These are phyloP conservation scores for Pachyrhizus erosus DNA, from an alignment of 306 rosid species.

Conservation along the genomic window DNA sequence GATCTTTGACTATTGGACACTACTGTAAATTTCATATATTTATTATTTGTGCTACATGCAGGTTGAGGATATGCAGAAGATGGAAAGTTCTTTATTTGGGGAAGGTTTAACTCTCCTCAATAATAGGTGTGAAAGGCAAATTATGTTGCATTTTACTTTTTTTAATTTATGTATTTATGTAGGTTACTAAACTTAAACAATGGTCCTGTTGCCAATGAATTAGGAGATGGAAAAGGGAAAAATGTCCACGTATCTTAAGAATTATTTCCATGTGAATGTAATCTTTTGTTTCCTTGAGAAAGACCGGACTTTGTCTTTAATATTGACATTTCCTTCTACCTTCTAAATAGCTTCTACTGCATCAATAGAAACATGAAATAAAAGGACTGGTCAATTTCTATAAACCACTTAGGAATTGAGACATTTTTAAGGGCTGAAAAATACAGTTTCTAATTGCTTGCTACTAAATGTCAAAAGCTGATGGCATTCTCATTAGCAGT, in stretches of 20 bases:
- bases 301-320: not conserved
- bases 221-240: constrained; percentile 2
- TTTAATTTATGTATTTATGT: not conserved
- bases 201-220: not conserved
- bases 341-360: constrained; percentile 24
- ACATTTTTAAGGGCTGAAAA: constrained; percentile 9
- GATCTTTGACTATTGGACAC: not conserved
- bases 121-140: constrained; percentile 64
- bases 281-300: not conserved
- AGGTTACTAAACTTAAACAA: not conserved
- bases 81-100: constrained; percentile 76
- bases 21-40: constrained; percentile 14
- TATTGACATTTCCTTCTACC: constrained; percentile 10
- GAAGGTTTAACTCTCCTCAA: constrained; percentile 89
- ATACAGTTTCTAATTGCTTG: constrained; percentile 1
- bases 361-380: not conserved
- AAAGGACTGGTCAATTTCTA: not conserved
- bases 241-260: not conserved
- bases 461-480: constrained; percentile 6
- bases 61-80: constrained; percentile 70
- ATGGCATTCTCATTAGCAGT: constrained; percentile 16
- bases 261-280: not conserved
- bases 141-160: constrained; percentile 12
- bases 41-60: constrained; percentile 43
- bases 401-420: constrained; percentile 18